These are phyloP conservation scores for Lentinula lateritia DNA, from an alignment of 768 basidiomycete genomes.

Conservation along the genomic window DNA sequence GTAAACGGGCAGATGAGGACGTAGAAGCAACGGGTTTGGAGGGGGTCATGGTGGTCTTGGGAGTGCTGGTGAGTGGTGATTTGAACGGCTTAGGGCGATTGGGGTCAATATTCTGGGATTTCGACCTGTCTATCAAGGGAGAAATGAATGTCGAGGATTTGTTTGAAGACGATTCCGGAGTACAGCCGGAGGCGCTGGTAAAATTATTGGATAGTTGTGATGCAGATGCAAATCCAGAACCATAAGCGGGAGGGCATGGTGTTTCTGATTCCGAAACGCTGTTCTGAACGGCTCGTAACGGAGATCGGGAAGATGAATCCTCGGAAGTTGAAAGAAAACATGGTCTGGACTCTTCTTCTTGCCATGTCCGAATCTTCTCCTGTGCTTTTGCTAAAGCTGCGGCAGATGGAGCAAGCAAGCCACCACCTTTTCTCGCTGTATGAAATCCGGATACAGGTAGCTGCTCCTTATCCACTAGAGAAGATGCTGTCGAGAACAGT, in stretches of 20 bases:
- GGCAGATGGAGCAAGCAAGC: slow-evolving; percentile 45
- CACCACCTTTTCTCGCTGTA: slow-evolving; percentile 26
- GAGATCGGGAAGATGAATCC: background rate
- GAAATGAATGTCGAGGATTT: background rate
- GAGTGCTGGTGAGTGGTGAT: slow-evolving; percentile 12
- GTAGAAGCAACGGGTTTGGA: slow-evolving; percentile 11
- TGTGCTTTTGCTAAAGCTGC: slow-evolving; percentile 50
- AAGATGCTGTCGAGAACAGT: background rate
- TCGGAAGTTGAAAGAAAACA: background rate
- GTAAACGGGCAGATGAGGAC: slow-evolving; percentile 21
- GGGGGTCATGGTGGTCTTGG: slow-evolving; percentile 2
- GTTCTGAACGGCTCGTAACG: slow-evolving; percentile 1
- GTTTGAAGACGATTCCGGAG: background rate
- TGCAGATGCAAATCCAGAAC: background rate
- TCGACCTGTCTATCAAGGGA: slow-evolving; percentile 5
- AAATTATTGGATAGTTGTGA: background rate
- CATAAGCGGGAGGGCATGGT: background rate
- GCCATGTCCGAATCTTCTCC: slow-evolving; percentile 45
- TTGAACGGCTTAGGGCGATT: slow-evolving; percentile 19
- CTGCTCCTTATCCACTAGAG: background rate
- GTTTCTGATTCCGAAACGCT: background rate
- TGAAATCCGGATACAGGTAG: slow-evolving; percentile 18
- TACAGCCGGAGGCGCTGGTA: background rate
- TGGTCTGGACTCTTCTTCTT: slow-evolving; percentile 23
- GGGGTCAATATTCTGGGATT: slow-evolving; percentile 1